Evolutionary conservation across 2,329 filamentous ascomycete genomes (phyloP), one percentile per base, ranked within the genome.

Genomic region (Mariannaea sp.): DNA sequence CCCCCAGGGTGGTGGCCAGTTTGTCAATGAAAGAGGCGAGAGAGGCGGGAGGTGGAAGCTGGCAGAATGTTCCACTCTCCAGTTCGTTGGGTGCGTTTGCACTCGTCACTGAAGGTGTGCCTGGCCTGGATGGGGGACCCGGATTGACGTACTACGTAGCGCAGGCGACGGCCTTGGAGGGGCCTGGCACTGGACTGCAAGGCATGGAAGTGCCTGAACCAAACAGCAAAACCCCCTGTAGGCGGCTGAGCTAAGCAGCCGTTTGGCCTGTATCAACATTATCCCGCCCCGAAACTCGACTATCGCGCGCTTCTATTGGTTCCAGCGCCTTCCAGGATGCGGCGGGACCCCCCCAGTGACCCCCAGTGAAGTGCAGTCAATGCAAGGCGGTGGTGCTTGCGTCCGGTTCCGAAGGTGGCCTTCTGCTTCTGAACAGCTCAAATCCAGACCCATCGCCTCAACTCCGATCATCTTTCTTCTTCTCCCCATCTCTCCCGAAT

Each of bases 221-320:
- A 38, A n/a, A 7, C 47, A 44, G 38, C 47, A 44, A 43, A 29
- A 27, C 40, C 27, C 30, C 50, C 35, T 35, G 45, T 20, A 49
- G 49, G 44, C 5, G n/a, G 63, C 61, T 67, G 59, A 65, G 63
- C 61, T 66, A 64, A 66, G 59, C 62, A 48, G 36, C 16, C 35
- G 49, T 44, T 33, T 39, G 41, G 13, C 27, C 36, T 60, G 72
- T 58, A 71, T 62, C 60, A 73, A 68, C 50, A 59, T 72, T 75
- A 51, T 69, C 74, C 72, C 72, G 72, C 49, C 57, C 67, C 70
- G 61, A 42, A 33, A 36, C 59, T 65, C 55, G 61, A 60, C 59
- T 54, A 60, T 5, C 43, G 54, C 29, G 62, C 62, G 59, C 60
- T 71, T 63, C 69, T 65, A 74, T 74, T 74, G 71, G 71, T 62